Percentiles rank a stretch among this genome's conserved stretches.
Evolutionary conservation across 371 early-diverging fungal species (phyloP).

Genomic region (Zopfochytrium polystomum): DNA sequence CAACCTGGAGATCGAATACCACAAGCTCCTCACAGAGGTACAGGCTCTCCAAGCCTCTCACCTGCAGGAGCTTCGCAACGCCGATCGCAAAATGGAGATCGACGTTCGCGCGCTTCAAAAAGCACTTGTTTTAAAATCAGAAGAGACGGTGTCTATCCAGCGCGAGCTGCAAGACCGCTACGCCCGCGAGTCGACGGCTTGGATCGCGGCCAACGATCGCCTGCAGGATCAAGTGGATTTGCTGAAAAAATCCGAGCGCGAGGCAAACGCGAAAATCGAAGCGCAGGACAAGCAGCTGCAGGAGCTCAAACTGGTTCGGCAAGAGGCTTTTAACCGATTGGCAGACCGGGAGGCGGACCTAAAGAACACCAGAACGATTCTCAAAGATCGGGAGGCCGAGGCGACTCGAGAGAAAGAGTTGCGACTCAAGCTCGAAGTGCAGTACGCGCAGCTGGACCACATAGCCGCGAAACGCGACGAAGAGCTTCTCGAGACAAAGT

Average conservation of each 20-base stretch:
- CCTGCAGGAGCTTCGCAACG: constrained; percentile 37
- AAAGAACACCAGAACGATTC: constrained; percentile 25
- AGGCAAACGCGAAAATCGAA: constrained; percentile 18
- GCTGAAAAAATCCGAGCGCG: constrained; percentile 20
- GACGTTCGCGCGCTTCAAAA: constrained; percentile 31
- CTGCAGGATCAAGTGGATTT: constrained; percentile 28
- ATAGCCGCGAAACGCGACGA: constrained; percentile 32
- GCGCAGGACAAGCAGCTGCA: constrained; percentile 29
- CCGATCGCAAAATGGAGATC: constrained; percentile 31
- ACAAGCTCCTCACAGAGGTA: constrained; percentile 45
- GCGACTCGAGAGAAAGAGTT: constrained; percentile 34
- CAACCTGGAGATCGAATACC: constrained; percentile 46
- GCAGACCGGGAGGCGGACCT: constrained; percentile 34
- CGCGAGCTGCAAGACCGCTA: constrained; percentile 34
- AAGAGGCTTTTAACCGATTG: constrained; percentile 32
- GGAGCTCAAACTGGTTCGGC: constrained; percentile 26
- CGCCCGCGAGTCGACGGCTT: constrained; percentile 29
- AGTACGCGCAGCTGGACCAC: constrained; percentile 40
- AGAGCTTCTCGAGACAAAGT: constrained; percentile 25
- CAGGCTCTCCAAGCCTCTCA: constrained; percentile 43
- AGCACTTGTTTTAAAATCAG: constrained; percentile 33
- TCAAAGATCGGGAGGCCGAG: constrained; percentile 41
- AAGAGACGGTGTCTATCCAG: constrained; percentile 23
- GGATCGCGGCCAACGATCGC: constrained; percentile 28
- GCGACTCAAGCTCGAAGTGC: constrained; percentile 41